Evolutionary conservation across 179 eudicot species (phyloP), one percentile per base, ranked within the genome.

Genomic region (Heliamphora pulchella): DNA sequence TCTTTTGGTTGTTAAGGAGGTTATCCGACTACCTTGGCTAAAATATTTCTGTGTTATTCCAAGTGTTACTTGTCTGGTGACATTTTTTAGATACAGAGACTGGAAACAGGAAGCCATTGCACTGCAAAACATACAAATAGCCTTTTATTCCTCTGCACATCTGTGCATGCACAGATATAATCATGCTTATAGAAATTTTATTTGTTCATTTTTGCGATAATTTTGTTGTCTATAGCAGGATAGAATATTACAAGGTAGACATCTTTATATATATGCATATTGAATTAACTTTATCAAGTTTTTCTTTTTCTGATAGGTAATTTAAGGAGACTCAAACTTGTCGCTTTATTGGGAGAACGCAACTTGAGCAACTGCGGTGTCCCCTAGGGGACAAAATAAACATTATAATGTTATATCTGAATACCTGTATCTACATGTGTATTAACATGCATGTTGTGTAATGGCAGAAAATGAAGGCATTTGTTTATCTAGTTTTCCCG

Each of bases 381-480:
- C 31, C 31, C 31, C 31, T 31, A 31, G 31, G 31, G 31, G 31
- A 31, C 31, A 31, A 31, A 31, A 31, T 31, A 31, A 31, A 31
- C 31, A 31, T 31, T 31, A 14, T 51, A 47, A 57, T 58, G 5
- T 59, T 41, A 67, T 3, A 43, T 47, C 22, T n/a, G 13, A 47
- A 47, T 47, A 17, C 31, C 31, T 17, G 17, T 8, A 14, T 74
- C 5, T 31, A 22, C 50, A 46, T 80, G 67, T 80, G 43, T 6
- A 7, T 44, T 76, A 9, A 78, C 53, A 41, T 64, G 67, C 17
- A 5, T 64, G 8, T 8, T 20, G 17, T 4, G 46, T 74, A 77
- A 53, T 89, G 84, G 83, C 93, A 96, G 99, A 88, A 87, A 84
- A 90, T 90, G 91, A 92, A 91, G 91, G 99, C 92, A 53, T 90